Base-by-base conservation (phyloP, 768 basidiomycete genomes). In the Russula dissimulans region DNA sequence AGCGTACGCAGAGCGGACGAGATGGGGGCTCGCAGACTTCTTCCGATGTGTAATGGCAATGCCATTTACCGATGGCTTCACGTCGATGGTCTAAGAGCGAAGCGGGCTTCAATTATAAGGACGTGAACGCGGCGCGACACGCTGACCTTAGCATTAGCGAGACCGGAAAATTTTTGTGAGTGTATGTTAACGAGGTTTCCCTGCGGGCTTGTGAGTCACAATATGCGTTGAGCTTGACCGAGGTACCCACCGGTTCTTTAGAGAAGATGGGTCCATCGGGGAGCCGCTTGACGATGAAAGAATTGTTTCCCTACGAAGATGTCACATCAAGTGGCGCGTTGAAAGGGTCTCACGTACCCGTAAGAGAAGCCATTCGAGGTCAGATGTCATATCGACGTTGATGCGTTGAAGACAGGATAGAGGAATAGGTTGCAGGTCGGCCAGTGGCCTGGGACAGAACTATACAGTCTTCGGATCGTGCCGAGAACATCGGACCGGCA, bases 331-430 rank as follows among this genome's bases (percentile, higher is more conserved):
- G 38, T 18, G 52, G 59, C 7, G 45, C 45, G 38, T 29, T 39
- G 41, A 32, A 57, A 4, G 42, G 38, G 10, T 54, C 6, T 52
- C 47, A 83, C 87, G 71, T 70, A 91, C 89, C 71, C 89, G 89
- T 73, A 91, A 75, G 63, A 95, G 86, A 72, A 93, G 86, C 93
- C 93, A 95, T 78, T 94, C 82, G 74, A 95, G 89, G 74, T 95
- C 91, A 78, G 77, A 71, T 69, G 90, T 91, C 65, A 65, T 65
- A 41, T 51, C 38, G 52, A 31, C 39, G 39, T 49, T 47, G 46
- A 39, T 17, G 32, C 36, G 41, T 49, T 56, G 41, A 55, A 45
- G 53, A 31, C 8, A 8, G 10, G 54, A 32, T 22, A 14, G 46
- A 47, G 34, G 15, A 39, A 53, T 17, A 26, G 39, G 45, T 41